Evolutionary conservation across 2,329 filamentous ascomycete genomes (phyloP), one percentile per base, ranked within the genome.

Genomic region (Bipolaris zeicola): DNA sequence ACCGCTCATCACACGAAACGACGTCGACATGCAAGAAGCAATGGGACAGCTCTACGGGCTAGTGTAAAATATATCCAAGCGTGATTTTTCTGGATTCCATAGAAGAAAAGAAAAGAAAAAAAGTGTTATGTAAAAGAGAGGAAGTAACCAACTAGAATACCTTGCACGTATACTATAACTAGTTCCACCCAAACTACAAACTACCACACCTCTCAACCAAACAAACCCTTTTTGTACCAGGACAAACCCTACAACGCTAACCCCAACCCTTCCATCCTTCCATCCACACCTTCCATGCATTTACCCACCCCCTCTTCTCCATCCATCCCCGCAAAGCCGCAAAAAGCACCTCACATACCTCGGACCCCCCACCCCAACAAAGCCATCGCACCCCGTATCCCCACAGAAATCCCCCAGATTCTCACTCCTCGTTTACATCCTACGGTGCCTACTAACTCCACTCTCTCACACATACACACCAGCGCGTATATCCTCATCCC

Each of bases 1-100:
- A 24, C 45, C 42, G 18, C 43, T 36, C 8, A 36, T 58, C 28
- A 51, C 47, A 5, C 33, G 13, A n/a, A 56, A 56, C 16, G 47
- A 43, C 7, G 50, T 57, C 18, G 55, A 57, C 34, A 54, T 57
- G 55, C 39, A 50, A 28, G 55, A 57, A 20, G 55, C 28, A n/a
- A 50, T 54, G 28, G 50, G 18, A 13, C 55, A 57, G 41, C 8
- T 57, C 22, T 54, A 57, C 11, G 55, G 55, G 5, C 38, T 57
- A 14, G 13, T 11, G 22, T 54, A 41, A 46, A 26, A 42, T 10
- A 18, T 1, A 20, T 24, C 3, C 34, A 13, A n/a, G 24, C 28
- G 16, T 18, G 1, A 13, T 26, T 10, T 26, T 26, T 31, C 26
- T 13, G 28, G 28, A 5, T 11, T 31, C 10, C 28, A 31, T 13